Evolutionary conservation across 306 rosid genomes (phyloP), one percentile per base, ranked within the genome.

Genomic region (Rosa chinensis): DNA sequence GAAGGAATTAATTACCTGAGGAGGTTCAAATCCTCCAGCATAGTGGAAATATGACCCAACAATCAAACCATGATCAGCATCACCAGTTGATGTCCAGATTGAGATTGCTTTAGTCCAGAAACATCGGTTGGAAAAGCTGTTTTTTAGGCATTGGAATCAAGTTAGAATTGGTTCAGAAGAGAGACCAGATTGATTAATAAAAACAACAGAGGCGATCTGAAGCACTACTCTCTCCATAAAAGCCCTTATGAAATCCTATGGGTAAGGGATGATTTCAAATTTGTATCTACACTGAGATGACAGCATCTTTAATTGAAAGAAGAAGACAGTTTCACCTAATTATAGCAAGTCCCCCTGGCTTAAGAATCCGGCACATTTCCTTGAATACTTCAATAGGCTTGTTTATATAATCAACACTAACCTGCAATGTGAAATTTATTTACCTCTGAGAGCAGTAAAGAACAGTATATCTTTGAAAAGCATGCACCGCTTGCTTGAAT

Each of bases 31-130:
- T 45, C 94, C 94, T 68, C 96, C 91, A 10, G 97, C 89, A 5
- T 90, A 92, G 82, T 90, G 94, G 79, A 92, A 92, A 72, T 92
- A 92, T 11, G 96, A 89, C 21, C 96, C 97, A 6, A 90, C 94
- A 70, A 92, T 86, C 91, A 90, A 73, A 64, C 83, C 87, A 44
- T 92, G 97, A 73, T 92, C 97, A 25, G 89, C 85, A 80, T 92
- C 96, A 47, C 97, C 89, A 6, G 92, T 89, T 74, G 97, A 92
- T 18, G 96, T 89, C 97, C 97, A 90, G 83, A 92, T 88, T 20
- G 94, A 89, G 75, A 90, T 89, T 58, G 96, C 96, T 72, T 92
- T 92, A 11, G 96, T 90, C 84, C 85, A 90, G 77, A 90, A 92
- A 71, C 96, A 88, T 25, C 96, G 91, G 86, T 90, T 90, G 39